phyloP scores from a whole-genome alignment of 2,329 filamentous ascomycete species.

The Furcasterigmium sp. region DNA sequence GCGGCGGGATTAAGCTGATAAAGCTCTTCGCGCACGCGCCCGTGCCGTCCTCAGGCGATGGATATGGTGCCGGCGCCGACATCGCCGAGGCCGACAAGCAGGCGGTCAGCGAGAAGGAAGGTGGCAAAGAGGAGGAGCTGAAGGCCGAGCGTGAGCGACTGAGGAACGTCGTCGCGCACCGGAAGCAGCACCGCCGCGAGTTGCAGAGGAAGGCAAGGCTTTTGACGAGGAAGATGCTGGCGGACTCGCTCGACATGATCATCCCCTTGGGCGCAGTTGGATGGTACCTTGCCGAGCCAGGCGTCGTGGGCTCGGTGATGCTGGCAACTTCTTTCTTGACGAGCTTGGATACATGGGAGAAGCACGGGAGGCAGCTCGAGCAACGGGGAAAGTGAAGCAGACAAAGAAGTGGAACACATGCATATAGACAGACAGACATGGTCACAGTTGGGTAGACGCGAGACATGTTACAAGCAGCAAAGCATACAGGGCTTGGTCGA shows the following conservation, averaged over 20 bases:
- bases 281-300: background rate
- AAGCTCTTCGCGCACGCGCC: slow-evolving; percentile 27
- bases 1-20: slow-evolving; percentile 35
- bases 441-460: too few species aligned
- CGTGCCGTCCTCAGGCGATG: slow-evolving; percentile 23
- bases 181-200: slow-evolving; percentile 19
- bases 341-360: slow-evolving; percentile 3
- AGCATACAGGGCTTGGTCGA: too few species aligned
- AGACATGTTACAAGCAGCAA: too few species aligned
- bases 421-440: background rate
- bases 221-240: slow-evolving; percentile 2
- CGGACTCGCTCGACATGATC: slow-evolving; percentile 1
- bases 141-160: slow-evolving; percentile 27
- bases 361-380: background rate
- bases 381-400: slow-evolving; percentile 1
- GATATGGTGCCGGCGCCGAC: slow-evolving; percentile 17
- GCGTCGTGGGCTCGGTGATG: slow-evolving; percentile 2
- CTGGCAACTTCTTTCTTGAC: slow-evolving; percentile 4
- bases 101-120: slow-evolving; percentile 7
- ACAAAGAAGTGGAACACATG: too few species aligned
- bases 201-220: slow-evolving; percentile 22
- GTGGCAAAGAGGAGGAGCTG: slow-evolving; percentile 14
- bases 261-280: slow-evolving; percentile 1
- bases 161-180: slow-evolving; percentile 23
- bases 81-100: slow-evolving; percentile 11